phyloP scores from a whole-genome alignment of 495 filamentous ascomycete genomes.

The Podospora anserina region DNA sequence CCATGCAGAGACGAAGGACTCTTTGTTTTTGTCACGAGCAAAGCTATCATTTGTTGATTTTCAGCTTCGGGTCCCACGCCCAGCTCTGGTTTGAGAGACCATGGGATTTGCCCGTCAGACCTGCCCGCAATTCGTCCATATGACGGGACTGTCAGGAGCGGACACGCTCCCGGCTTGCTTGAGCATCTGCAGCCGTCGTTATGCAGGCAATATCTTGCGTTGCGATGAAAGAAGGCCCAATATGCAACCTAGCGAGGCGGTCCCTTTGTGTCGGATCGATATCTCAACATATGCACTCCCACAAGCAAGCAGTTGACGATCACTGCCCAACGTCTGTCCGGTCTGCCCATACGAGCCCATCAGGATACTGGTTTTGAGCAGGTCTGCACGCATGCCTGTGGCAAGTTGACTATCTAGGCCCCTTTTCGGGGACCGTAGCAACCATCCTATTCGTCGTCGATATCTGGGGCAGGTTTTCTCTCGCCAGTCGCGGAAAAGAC shows the following conservation, averaged over 20 bases:
- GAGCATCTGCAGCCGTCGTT: background rate
- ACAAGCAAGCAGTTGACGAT: background rate
- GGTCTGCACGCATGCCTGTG: slow-evolving; percentile 17
- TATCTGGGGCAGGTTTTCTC: background rate
- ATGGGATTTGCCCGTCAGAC: slow-evolving; percentile 11
- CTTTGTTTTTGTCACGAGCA: background rate
- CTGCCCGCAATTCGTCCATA: slow-evolving; percentile 9
- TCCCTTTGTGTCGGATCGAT: slow-evolving; percentile 21
- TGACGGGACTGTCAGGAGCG: background rate
- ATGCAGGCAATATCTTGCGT: slow-evolving; percentile 23
- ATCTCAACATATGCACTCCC: slow-evolving; percentile 17
- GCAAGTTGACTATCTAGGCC: slow-evolving; percentile 3
- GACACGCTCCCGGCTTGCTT: background rate
- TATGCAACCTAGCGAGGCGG: slow-evolving; percentile 20
- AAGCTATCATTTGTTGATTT: slow-evolving; percentile 11
- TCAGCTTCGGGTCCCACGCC: slow-evolving; percentile 10
- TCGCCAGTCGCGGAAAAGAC: background rate
- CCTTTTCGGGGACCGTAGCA: background rate
- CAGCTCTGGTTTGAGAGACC: background rate
- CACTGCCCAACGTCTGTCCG: slow-evolving; percentile 29
- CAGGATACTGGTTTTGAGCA: slow-evolving; percentile 14
- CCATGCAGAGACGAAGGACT: no score
- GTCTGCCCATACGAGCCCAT: slow-evolving; percentile 16
- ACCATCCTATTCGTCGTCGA: slow-evolving; percentile 1
- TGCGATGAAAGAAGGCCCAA: slow-evolving; percentile 24